Base-by-base conservation (phyloP, 1,284 basidiomycete genomes). In the Porodaedalea pini region DNA sequence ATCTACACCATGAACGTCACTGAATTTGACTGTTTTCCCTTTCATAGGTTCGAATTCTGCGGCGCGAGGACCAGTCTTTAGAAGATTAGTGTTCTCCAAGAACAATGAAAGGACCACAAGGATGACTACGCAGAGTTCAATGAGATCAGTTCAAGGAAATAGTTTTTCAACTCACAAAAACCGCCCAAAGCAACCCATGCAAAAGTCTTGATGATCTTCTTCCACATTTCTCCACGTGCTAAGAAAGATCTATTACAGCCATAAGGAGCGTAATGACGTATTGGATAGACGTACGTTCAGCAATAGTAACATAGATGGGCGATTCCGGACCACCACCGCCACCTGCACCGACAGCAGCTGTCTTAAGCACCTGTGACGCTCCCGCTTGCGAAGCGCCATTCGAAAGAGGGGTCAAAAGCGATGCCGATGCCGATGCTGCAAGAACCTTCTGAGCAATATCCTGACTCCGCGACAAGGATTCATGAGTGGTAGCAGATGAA, bases 1-100 rank as follows among this genome's bases (percentile, higher is more conserved):
- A 68, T 97, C 94, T 39, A 94, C 89, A 45, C 94, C 94, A 64
- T 97, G 92, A 4, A 98, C 93, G 71, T 97, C 95, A 62, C 81
- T 86, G 68, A 97, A 97, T 66, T 85, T 94, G 73, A 93, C 87
- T 0, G 83, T 78, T 66, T 92, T 92, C 39, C 88, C 88, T 66
- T 86, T 79, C 11, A 79, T 73, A 11, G 89, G 86, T 64, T 92
- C 85, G 66, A 90, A 93, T 65, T 92, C 85, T 32, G 86, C 73
- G 62, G 86, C 81, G 31, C 80, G 80, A 36, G 88, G 87, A 1
- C 89, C 92, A 6, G 90, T 86, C 74, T 95, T 96, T 73, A 96
- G 82, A 41, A 96, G 78, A 7, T 94, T 94, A 27, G 91, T 89
- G 68, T 93, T 95, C 71, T 97, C 95, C 67, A 97, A 82, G 63